phyloP scores from a whole-genome alignment of 2,329 filamentous ascomycete genomes.

The Lachnellula hyalina region DNA sequence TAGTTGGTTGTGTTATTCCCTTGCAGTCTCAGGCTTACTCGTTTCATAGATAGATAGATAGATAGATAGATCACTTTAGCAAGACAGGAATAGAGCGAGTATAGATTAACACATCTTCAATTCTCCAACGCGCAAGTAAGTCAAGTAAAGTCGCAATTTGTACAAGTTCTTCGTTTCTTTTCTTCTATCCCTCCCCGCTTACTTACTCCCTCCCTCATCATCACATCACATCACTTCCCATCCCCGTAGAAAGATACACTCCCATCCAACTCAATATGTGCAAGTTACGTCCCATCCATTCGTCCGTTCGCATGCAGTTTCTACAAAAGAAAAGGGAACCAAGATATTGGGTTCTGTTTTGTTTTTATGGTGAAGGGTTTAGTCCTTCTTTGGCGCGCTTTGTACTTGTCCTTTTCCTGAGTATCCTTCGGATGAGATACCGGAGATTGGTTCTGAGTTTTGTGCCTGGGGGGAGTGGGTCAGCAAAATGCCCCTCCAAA shows the following conservation, averaged over 20 bases:
- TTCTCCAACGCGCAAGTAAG: slow-evolving; percentile 8
- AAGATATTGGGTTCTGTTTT: neutral
- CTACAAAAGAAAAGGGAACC: slow-evolving; percentile 5
- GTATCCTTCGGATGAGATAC: slow-evolving; percentile 75
- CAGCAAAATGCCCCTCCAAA: slow-evolving; percentile 3
- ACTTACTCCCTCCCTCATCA: neutral
- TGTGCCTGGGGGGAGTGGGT: slow-evolving; percentile 53
- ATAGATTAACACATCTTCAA: neutral
- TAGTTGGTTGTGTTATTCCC: too few relatives aligned
- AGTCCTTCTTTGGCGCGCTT: slow-evolving; percentile 31
- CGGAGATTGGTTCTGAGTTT: slow-evolving; percentile 81
- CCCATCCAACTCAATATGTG: slow-evolving; percentile 5
- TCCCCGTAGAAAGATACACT: neutral
- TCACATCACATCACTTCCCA: neutral
- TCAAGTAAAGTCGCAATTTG: slow-evolving; percentile 11
- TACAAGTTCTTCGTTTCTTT: slow-evolving; percentile 11
- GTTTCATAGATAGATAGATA: too few relatives aligned
- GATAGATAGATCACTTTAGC: too few relatives aligned
- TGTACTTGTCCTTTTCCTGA: slow-evolving; percentile 74
- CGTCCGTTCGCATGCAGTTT: neutral
- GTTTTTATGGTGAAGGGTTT: slow-evolving; percentile 3
- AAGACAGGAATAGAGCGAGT: too few relatives aligned
- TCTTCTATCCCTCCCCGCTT: neutral
- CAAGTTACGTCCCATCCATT: neutral
- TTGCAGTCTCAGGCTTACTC: too few relatives aligned